Conservation (phyloP, 495 filamentous ascomycete species). For the Neurospora terricola region DNA sequence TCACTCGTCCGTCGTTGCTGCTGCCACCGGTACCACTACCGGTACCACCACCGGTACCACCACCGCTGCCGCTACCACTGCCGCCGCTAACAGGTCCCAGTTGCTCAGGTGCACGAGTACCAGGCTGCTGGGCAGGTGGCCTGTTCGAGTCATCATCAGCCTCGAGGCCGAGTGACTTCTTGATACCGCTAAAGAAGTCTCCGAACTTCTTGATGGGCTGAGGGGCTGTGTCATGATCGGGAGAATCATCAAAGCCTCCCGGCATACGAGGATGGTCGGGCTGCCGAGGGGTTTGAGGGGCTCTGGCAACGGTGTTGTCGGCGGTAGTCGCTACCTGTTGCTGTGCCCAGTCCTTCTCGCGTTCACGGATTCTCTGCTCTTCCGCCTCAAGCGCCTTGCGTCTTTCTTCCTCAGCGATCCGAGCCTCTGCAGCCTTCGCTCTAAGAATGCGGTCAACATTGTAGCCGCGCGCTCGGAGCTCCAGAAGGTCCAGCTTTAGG, state of each 20-base stretch:
- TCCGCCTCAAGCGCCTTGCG: conserved; percentile 72
- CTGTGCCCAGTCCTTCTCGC: conserved; percentile 45
- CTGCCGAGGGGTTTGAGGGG: conserved; percentile 10
- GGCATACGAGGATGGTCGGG: conserved; percentile 19
- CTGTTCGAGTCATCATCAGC: conserved; percentile 13
- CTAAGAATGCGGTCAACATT: conserved; percentile 90
- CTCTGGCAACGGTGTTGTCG: conserved; percentile 50
- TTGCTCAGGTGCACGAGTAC: not conserved
- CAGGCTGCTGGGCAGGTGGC: not conserved
- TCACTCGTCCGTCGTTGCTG: conserved; percentile 34
- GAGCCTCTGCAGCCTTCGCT: conserved; percentile 70
- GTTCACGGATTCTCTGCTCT: conserved; percentile 49
- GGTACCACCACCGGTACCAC: not conserved
- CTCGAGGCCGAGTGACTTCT: conserved; percentile 56
- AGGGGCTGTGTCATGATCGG: conserved; percentile 30
- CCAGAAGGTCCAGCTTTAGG: conserved; percentile 61
- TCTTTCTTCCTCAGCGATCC: conserved; percentile 72
- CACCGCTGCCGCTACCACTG: not conserved
- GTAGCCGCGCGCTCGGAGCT: conserved; percentile 74
- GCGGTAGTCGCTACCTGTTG: conserved; percentile 22
- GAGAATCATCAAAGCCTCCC: conserved; percentile 50
- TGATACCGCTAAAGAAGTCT: conserved; percentile 54
- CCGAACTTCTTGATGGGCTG: conserved; percentile 9
- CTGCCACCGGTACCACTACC: not conserved
- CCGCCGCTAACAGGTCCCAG: not conserved